Conservation (phyloP, 768 basidiomycete genomes). For the Hypholoma sublateritium region DNA sequence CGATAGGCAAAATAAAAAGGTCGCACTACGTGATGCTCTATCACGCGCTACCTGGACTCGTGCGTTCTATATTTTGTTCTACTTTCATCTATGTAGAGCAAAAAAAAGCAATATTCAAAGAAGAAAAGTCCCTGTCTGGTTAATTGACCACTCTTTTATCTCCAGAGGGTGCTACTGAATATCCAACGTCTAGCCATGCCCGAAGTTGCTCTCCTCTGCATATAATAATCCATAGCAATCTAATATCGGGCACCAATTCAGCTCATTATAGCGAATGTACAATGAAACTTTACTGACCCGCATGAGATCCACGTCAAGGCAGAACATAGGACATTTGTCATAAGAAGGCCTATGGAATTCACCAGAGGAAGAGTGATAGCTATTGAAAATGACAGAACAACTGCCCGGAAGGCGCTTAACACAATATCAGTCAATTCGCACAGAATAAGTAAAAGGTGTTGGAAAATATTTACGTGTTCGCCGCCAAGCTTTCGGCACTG, state of each 20-base stretch:
- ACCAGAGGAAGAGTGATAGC: constrained; percentile 51
- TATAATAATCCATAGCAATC: constrained; percentile 51
- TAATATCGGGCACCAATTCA: constrained; percentile 21
- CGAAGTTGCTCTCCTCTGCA: constrained; percentile 55
- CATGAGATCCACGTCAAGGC: constrained; percentile 47
- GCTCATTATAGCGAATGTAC: not conserved
- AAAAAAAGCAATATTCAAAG: too few species aligned
- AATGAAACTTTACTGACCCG: constrained; percentile 37
- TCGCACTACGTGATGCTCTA: too few species aligned
- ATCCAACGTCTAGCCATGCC: constrained; percentile 57
- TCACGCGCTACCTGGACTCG: too few species aligned
- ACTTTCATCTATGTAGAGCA: too few species aligned
- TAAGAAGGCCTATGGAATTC: constrained; percentile 44
- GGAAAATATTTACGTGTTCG: constrained; percentile 35
- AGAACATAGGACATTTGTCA: constrained; percentile 46
- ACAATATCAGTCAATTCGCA: not conserved
- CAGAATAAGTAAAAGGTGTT: not conserved
- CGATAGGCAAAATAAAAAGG: too few species aligned
- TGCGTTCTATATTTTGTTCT: too few species aligned
- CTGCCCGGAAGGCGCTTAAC: constrained; percentile 42
- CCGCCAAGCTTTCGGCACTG: constrained; percentile 61
- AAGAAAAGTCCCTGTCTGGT: too few species aligned
- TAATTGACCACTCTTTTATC: too few species aligned
- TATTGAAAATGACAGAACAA: constrained; percentile 39
- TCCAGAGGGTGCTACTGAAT: constrained; percentile 30